phyloP scores from a whole-genome alignment of 2,329 filamentous ascomycete species.

The Colletotrichum lupini region DNA sequence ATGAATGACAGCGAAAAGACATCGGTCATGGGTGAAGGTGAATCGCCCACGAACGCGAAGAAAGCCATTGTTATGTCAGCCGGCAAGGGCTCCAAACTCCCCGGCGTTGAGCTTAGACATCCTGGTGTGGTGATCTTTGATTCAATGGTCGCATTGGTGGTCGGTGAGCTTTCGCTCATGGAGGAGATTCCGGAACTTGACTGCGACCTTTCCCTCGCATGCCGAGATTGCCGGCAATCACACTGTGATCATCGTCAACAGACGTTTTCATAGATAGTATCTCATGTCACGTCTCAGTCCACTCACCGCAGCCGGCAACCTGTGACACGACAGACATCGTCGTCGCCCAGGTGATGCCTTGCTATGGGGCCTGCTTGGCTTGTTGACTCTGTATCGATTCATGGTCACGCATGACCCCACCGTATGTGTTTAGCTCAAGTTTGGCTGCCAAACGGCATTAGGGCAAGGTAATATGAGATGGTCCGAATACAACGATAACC shows the following conservation, averaged over 20 bases:
- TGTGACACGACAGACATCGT: slow-evolving; percentile 13
- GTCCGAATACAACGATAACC: not conserved
- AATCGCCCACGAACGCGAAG: slow-evolving; percentile 27
- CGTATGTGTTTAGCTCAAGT: not conserved
- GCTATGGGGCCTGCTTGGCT: not conserved
- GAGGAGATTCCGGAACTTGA: not conserved
- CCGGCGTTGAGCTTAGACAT: not conserved
- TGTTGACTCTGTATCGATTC: not conserved
- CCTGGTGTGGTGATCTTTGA: slow-evolving; percentile 9
- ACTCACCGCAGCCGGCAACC: not conserved
- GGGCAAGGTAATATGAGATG: not conserved
- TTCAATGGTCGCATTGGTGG: not conserved
- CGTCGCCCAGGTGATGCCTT: not conserved
- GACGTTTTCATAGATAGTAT: rapidly evolving
- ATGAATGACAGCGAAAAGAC: slow-evolving; percentile 24
- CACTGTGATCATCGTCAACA: slow-evolving; percentile 10
- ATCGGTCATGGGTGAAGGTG: slow-evolving; percentile 20
- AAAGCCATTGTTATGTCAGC: slow-evolving; percentile 8
- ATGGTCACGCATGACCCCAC: not conserved
- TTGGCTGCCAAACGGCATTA: not conserved
- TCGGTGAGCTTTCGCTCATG: not conserved
- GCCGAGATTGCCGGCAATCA: not conserved
- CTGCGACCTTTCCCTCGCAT: not conserved
- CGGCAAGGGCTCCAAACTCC: not conserved
- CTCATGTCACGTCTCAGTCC: not conserved